Percentiles rank a stretch among this genome's conserved stretches.
Evolutionary conservation across 352 stramenopile species (phyloP).

Genomic region (Globisporangium paddicum): DNA sequence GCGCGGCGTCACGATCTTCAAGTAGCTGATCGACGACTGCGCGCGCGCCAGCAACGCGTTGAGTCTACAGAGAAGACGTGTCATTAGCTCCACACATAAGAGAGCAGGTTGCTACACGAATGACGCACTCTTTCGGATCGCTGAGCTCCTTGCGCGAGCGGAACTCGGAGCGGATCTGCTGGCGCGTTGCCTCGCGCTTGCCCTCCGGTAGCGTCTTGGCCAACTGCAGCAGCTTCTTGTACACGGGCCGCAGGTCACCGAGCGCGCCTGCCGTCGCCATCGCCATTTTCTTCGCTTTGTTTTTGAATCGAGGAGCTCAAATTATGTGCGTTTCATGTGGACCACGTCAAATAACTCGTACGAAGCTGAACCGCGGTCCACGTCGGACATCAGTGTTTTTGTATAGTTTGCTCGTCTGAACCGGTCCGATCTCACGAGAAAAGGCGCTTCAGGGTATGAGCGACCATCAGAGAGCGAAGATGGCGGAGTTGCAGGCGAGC

Average conservation of each 20-base stretch:
- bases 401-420: not conserved
- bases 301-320: not conserved
- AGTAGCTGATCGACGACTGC: slow-evolving; percentile 76
- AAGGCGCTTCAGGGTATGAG: no score
- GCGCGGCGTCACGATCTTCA: slow-evolving; percentile 85
- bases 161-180: slow-evolving; percentile 78
- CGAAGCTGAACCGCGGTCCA: not conserved
- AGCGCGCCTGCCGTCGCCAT: slow-evolving; percentile 8
- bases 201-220: slow-evolving; percentile 65
- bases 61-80: slow-evolving; percentile 27
- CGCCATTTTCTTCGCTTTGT: slow-evolving; percentile 16
- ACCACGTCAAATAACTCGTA: not conserved
- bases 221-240: slow-evolving; percentile 82
- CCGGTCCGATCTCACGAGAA: no score
- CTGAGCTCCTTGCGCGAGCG: slow-evolving; percentile 48
- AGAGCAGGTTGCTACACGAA: not conserved
- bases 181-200: slow-evolving; percentile 60
- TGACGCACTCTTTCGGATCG: slow-evolving; percentile 65
- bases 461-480: not conserved
- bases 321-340: slow-evolving; percentile 1
- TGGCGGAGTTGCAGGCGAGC: slow-evolving; percentile 8
- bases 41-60: slow-evolving; percentile 65
- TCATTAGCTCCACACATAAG: not conserved
- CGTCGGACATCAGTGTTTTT: not conserved
- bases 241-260: slow-evolving; percentile 60